phyloP scores from a whole-genome alignment of 345 rosid species.

The Odontarrhena argentea region DNA sequence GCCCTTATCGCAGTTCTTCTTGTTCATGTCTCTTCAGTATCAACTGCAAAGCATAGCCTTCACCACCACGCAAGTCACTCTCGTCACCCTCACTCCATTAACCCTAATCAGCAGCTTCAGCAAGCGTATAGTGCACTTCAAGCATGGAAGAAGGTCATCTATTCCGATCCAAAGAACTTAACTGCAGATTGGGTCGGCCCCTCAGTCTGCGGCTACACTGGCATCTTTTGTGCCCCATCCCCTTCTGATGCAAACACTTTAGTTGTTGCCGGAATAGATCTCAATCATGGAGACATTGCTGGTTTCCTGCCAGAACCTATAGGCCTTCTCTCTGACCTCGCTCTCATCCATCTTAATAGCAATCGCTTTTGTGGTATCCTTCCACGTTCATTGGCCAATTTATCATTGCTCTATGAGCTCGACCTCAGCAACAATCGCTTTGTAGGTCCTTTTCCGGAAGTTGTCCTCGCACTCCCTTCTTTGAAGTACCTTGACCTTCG shows the following conservation, averaged over 20 bases:
- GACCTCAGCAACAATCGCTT: conserved; percentile 90
- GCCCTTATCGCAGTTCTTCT: conserved; percentile 32
- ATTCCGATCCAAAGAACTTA: conserved; percentile 80
- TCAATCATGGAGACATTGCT: conserved; percentile 70
- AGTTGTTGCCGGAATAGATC: conserved; percentile 81
- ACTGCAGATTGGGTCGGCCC: conserved; percentile 79
- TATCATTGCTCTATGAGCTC: conserved; percentile 74
- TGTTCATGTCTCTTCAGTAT: conserved; percentile 35
- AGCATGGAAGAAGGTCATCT: conserved; percentile 77
- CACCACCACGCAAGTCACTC: conserved; percentile 43
- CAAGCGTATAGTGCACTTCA: conserved; percentile 71
- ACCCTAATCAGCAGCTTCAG: conserved; percentile 56
- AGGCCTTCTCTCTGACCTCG: conserved; percentile 73
- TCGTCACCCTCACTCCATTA: conserved; percentile 16
- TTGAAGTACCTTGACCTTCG: conserved; percentile 71
- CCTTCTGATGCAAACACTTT: conserved; percentile 47
- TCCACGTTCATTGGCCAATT: conserved; percentile 61
- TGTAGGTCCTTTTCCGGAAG: conserved; percentile 75
- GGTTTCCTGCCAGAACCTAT: conserved; percentile 77
- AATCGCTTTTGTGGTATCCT: conserved; percentile 89
- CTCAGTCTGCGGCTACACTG: conserved; percentile 67
- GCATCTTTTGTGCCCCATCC: conserved; percentile 63
- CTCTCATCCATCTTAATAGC: conserved; percentile 77
- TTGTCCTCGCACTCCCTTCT: conserved; percentile 66
- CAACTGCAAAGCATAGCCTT: conserved; percentile 55